A percentile compares a stretch with the other conserved stretches of the same genome.
These are phyloP conservation scores for Aspergillus pseudoglaucus DNA, from an alignment of 2,329 filamentous ascomycete genomes.

Conservation along the genomic window DNA sequence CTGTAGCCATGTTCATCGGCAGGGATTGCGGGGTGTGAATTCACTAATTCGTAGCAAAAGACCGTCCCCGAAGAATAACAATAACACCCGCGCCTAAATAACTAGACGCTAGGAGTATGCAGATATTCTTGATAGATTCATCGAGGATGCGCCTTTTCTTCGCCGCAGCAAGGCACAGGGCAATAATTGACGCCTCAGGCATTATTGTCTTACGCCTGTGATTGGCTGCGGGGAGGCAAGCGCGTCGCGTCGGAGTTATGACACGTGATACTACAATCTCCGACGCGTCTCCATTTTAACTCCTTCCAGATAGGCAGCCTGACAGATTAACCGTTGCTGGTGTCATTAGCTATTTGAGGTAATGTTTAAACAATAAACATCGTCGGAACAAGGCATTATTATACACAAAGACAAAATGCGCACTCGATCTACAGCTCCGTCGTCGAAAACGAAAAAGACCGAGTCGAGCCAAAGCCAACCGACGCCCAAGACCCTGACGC, in stretches of 20 bases:
- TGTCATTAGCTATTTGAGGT: not conserved
- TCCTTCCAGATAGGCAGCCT: not conserved
- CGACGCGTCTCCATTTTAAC: conserved; percentile 9
- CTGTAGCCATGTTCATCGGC: conserved; percentile 8
- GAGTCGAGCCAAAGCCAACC: conserved; percentile 11
- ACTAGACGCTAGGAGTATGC: not conserved
- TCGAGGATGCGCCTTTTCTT: conserved; percentile 3
- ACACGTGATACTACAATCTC: not conserved
- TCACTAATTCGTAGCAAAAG: not conserved
- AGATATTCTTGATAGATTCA: not conserved
- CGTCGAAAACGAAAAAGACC: conserved; percentile 9
- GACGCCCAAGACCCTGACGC: conserved; percentile 11
- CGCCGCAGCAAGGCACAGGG: conserved; percentile 5
- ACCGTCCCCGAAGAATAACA: not conserved
- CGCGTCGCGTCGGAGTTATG: conserved; percentile 20
- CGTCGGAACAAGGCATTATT: not conserved
- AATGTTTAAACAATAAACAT: not conserved
- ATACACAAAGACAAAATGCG: conserved; percentile 13
- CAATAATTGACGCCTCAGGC: conserved; percentile 10
- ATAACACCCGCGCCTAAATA: not conserved
- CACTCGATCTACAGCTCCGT: conserved; percentile 22
- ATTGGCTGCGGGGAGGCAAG: conserved; percentile 21
- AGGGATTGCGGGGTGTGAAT: conserved; percentile 6
- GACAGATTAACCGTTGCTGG: not conserved
- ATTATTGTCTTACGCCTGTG: conserved; percentile 6